These are phyloP conservation scores for Alternaria sp. DNA, from an alignment of 2,329 filamentous ascomycete species.

Conservation along the genomic window DNA sequence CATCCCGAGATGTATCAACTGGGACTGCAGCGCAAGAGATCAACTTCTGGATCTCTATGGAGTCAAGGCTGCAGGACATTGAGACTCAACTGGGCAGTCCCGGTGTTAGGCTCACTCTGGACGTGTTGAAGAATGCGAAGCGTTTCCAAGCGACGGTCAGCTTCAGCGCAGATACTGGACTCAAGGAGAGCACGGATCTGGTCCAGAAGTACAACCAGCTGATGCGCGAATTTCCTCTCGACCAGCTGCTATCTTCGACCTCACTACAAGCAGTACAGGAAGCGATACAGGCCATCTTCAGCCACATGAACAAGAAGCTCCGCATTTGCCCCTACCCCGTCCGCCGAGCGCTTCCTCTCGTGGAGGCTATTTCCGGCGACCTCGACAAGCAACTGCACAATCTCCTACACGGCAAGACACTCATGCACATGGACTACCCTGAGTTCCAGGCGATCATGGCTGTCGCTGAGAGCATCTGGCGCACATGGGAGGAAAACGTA, in stretches of 20 bases:
- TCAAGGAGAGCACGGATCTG: constrained; percentile 94
- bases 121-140: constrained; percentile 95
- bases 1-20: constrained; percentile 80
- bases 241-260: constrained; percentile 91
- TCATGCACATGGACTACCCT: constrained; percentile 90
- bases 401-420: constrained; percentile 80
- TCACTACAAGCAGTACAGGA: constrained; percentile 88
- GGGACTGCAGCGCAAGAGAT: constrained; percentile 94
- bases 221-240: constrained; percentile 96
- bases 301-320: constrained; percentile 96
- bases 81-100: constrained; percentile 87
- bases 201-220: constrained; percentile 99
- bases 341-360: constrained; percentile 86
- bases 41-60: constrained; percentile 99
- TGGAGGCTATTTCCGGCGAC: constrained; percentile 94
- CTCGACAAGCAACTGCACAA: constrained; percentile 85
- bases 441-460: constrained; percentile 89
- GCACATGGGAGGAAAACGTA: constrained; percentile 91
- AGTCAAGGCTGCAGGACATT: constrained; percentile 88
- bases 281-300: constrained; percentile 87
- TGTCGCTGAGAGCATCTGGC: constrained; percentile 83
- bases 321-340: constrained; percentile 96
- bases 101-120: constrained; percentile 87
- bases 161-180: constrained; percentile 91
- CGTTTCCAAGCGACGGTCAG: constrained; percentile 97